These are phyloP conservation scores for Pseudopithomyces maydicus DNA, from an alignment of 2,329 filamentous ascomycete species.

Conservation along the genomic window DNA sequence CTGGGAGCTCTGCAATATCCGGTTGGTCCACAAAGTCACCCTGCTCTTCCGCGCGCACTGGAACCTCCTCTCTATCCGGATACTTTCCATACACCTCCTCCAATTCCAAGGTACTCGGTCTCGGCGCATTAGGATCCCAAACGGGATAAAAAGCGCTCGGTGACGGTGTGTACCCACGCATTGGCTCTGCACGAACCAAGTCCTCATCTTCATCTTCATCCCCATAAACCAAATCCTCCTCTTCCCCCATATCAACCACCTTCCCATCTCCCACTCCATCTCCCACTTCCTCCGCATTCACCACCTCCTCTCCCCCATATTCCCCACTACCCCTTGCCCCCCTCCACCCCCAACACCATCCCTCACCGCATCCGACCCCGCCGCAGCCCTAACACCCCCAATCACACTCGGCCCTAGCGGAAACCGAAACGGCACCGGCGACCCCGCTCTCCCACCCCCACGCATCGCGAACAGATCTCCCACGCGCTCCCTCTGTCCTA, in stretches of 20 bases:
- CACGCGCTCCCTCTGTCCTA: not conserved
- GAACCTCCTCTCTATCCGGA: not conserved
- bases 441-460: not conserved
- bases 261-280: too few species aligned
- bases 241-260: too few species aligned
- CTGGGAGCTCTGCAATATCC: not conserved
- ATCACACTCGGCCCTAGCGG: not conserved
- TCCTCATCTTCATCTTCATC: too few species aligned
- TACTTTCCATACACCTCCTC: not conserved
- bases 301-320: too few species aligned
- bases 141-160: not conserved
- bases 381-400: not conserved
- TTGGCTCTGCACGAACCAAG: too few species aligned
- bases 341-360: not conserved
- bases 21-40: not conserved
- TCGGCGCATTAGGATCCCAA: not conserved
- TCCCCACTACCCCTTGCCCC: too few species aligned
- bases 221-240: too few species aligned
- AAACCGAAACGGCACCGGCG: not conserved
- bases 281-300: too few species aligned
- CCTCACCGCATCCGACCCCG: not conserved
- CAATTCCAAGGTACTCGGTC: not conserved
- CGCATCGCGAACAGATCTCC: not conserved
- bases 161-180: too few species aligned
- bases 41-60: too few species aligned